Evolutionary conservation across 2,329 filamentous ascomycete genomes (phyloP).

Genomic region (Nemania sp.): DNA sequence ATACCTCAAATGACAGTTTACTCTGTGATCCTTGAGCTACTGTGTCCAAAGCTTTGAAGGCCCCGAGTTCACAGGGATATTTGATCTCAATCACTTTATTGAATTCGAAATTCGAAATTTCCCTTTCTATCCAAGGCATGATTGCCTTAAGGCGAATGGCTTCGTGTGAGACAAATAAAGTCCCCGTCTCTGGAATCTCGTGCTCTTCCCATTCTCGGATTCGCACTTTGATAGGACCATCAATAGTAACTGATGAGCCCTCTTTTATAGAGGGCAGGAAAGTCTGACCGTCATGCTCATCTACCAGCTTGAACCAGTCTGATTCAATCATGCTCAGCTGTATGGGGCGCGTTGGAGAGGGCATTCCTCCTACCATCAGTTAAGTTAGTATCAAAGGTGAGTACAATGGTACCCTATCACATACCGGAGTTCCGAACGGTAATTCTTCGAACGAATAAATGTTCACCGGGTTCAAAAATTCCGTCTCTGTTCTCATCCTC

Average conservation of each 20-base stretch:
- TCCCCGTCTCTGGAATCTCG: slow-evolving; percentile 24
- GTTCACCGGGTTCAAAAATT: slow-evolving; percentile 26
- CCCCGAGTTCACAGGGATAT: slow-evolving; percentile 27
- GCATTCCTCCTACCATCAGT: slow-evolving; percentile 26
- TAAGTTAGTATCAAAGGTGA: slow-evolving; percentile 14
- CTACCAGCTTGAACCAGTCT: slow-evolving; percentile 24
- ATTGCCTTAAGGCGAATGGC: slow-evolving; percentile 17
- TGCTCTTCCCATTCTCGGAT: slow-evolving; percentile 26
- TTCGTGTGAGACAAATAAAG: slow-evolving; percentile 12
- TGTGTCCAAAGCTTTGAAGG: slow-evolving; percentile 20
- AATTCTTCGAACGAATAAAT: slow-evolving; percentile 30
- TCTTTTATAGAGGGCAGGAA: slow-evolving; percentile 28
- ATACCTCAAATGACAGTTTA: slow-evolving; percentile 30
- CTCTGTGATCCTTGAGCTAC: slow-evolving; percentile 32
- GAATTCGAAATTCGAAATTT: slow-evolving; percentile 28
- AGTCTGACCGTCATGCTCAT: slow-evolving; percentile 7
- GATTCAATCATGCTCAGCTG: slow-evolving; percentile 22
- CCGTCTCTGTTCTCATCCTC: slow-evolving; percentile 31
- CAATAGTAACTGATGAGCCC: slow-evolving; percentile 24
- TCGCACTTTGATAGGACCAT: slow-evolving; percentile 25
- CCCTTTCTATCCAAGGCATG: slow-evolving; percentile 28
- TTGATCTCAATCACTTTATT: slow-evolving; percentile 22
- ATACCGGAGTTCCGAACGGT: slow-evolving; percentile 25
- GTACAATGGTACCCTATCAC: slow-evolving; percentile 18
- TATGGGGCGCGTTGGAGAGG: slow-evolving; percentile 21